Conservation (phyloP, 768 basidiomycete species). For the Mrakia gelida region DNA sequence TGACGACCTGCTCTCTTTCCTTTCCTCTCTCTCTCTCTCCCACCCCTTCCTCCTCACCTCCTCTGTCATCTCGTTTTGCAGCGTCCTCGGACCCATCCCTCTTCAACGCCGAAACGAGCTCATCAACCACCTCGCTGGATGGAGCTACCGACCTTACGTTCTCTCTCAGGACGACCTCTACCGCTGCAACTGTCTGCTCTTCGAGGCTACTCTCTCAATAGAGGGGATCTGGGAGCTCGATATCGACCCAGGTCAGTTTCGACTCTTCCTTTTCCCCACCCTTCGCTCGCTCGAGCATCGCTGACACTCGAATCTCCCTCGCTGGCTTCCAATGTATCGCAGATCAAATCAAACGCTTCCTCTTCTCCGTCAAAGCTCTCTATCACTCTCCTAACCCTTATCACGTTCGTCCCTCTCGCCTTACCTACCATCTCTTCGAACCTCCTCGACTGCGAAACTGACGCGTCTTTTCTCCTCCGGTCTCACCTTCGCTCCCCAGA, state of each 20-base stretch:
- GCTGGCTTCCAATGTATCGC: no score
- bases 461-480: no score
- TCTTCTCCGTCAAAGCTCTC: conserved; percentile 82
- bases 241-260: not conserved
- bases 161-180: conserved; percentile 77
- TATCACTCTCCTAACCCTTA: conserved; percentile 90
- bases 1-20: not conserved
- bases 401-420: conserved; percentile 49
- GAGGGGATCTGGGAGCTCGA: conserved; percentile 33
- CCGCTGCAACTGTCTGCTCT: conserved; percentile 77
- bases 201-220: conserved; percentile 58
- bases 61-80: not conserved
- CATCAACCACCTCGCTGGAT: conserved; percentile 57
- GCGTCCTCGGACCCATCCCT: not conserved
- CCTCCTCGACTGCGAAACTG: not conserved
- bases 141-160: conserved; percentile 86
- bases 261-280: no score
- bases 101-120: not conserved
- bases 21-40: not conserved
- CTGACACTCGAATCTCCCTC: no score
- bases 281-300: no score
- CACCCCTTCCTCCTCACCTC: not conserved
- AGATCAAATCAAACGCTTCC: conserved; percentile 72
- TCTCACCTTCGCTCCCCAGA: conserved; percentile 42
- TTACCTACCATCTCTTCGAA: not conserved